Base-by-base conservation (phyloP, 1,284 basidiomycete genomes). In the Tilletia setariae region DNA sequence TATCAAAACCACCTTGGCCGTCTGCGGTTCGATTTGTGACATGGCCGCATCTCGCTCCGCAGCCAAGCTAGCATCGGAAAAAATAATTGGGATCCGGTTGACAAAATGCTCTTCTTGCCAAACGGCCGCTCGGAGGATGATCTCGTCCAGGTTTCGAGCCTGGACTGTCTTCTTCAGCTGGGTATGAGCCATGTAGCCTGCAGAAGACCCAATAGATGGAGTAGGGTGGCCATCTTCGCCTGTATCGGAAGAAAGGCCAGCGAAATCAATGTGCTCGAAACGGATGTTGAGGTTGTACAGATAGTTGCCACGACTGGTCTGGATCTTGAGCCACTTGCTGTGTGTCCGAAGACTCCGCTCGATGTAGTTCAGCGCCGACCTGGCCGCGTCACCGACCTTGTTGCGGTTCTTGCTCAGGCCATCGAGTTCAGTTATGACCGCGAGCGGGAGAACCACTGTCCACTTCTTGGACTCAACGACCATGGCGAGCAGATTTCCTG, bases 91-190 rank as follows among this genome's bases (percentile, higher is more conserved):
- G 0, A 91, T 89, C 15, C 94, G 88, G 83, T 96, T 92, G 25
- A 90, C 85, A 89, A 94, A 98, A 79, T 97, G 92, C 62, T 93
- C 90, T 65, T 90, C 87, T 81, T 97, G 95, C 91, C 93, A 97
- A 62, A 90, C 86, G 11, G 92, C 92, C 23, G 93, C 91, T 76
- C 91, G 90, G 51, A 98, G 86, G 71, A 98, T 97, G 65, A 96
- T 86, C 80, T 98, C 94, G 82, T 98, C 95, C 90, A 97, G 93
- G 70, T 87, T 92, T 42, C 90, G 86, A 63, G 91, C 91, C 6
- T 76, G 68, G 25, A 78, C 74, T 83, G 86, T 86, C 68, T 68
- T 73, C 28, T 30, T 25, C 28, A 32, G 56, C 28, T 61, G 56
- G n/a, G 25, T 30, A 30, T 61, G 28, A 13, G 28, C 32, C 35